These are phyloP conservation scores for Acanthamoeba royreba DNA, from an alignment of 208 protist species.

Conservation along the genomic window DNA sequence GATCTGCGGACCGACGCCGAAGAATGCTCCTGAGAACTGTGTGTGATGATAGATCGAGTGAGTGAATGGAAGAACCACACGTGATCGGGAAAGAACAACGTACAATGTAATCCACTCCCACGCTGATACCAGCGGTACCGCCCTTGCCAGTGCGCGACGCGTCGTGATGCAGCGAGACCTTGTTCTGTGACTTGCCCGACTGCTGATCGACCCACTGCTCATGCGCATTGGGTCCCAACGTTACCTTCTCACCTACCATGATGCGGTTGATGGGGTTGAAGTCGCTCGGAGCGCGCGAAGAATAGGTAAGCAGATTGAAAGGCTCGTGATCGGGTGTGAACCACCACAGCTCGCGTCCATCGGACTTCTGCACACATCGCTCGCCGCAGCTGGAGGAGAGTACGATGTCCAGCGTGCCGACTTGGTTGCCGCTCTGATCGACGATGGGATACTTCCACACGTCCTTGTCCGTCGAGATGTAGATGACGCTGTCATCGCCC, in stretches of 20 bases:
- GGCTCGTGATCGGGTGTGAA: background rate
- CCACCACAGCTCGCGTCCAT: background rate
- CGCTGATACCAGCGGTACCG: background rate
- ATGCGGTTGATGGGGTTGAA: background rate
- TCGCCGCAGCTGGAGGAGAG: background rate
- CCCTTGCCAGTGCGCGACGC: background rate
- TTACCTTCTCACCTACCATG: background rate
- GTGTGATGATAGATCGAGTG: background rate
- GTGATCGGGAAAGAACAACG: background rate
- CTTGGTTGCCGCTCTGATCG: background rate
- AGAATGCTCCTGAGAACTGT: background rate
- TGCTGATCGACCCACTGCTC: background rate
- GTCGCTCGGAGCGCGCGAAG: background rate
- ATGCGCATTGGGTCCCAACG: background rate
- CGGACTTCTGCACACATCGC: background rate
- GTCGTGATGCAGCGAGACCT: background rate
- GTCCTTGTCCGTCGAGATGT: background rate
- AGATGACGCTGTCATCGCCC: background rate
- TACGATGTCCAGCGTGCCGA: background rate
- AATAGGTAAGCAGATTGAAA: background rate
- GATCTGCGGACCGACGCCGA: background rate
- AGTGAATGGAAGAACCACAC: background rate
- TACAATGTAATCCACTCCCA: background rate
- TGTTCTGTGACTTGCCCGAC: background rate
- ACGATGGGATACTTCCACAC: background rate